phyloP scores from a whole-genome alignment of 192 early-diverging fungal genomes.

The Coemansia aciculifera region DNA sequence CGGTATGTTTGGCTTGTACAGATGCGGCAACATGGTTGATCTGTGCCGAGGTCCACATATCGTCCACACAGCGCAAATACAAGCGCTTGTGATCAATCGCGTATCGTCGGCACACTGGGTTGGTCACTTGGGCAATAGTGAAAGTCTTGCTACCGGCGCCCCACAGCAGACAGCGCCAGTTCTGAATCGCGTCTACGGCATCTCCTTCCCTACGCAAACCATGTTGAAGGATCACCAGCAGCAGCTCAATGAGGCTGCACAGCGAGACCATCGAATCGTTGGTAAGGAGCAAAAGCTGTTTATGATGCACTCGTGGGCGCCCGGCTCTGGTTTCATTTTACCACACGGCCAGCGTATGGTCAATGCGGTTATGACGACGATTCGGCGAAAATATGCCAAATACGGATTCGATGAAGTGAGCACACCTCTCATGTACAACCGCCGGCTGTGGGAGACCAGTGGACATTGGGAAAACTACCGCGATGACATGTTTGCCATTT shows the following conservation, averaged over 20 bases:
- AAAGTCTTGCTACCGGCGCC: background rate
- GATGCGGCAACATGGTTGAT: slow-evolving; percentile 73
- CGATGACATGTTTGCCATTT: slow-evolving; percentile 86
- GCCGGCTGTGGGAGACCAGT: slow-evolving; percentile 86
- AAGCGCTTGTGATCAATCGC: slow-evolving; percentile 56
- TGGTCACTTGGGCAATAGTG: slow-evolving; percentile 17
- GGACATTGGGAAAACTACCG: slow-evolving; percentile 97
- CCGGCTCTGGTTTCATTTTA: slow-evolving; percentile 74
- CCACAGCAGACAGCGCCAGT: slow-evolving; percentile 53
- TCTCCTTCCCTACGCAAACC: slow-evolving; percentile 62
- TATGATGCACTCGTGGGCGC: slow-evolving; percentile 67
- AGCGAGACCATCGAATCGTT: slow-evolving; percentile 68
- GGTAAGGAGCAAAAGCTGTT: slow-evolving; percentile 71
- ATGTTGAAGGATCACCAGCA: slow-evolving; percentile 59
- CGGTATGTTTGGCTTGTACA: slow-evolving; percentile 62
- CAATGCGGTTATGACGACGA: slow-evolving; percentile 69
- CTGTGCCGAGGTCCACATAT: slow-evolving; percentile 79
- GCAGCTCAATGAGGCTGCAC: slow-evolving; percentile 52
- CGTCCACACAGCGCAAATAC: slow-evolving; percentile 63
- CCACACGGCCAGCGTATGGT: slow-evolving; percentile 82
- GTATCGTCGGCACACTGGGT: slow-evolving; percentile 68
- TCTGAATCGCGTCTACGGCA: slow-evolving; percentile 71
- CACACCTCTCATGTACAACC: slow-evolving; percentile 90
- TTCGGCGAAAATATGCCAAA: slow-evolving; percentile 72
- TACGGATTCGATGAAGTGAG: slow-evolving; percentile 88